phyloP scores from a whole-genome alignment of 257 asterid genomes.

The Galeopsis tetrahit region DNA sequence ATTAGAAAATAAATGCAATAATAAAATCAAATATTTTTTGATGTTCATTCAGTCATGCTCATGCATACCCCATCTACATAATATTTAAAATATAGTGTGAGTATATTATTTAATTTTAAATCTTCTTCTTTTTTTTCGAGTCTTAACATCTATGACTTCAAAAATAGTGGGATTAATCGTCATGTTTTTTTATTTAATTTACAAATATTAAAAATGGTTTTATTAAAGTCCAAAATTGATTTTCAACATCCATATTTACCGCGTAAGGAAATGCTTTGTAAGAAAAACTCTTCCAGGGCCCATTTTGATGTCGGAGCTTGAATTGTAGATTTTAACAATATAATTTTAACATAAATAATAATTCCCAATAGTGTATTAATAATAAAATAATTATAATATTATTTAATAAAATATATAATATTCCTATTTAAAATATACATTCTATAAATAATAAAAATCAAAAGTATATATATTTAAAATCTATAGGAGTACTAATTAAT shows the following conservation, averaged over 20 bases:
- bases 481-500: no score
- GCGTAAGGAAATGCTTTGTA: no score
- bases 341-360: no score
- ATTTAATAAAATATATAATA: no score
- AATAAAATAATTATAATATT: no score
- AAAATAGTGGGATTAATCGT: background rate
- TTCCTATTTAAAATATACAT: no score
- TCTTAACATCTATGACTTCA: background rate
- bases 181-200: background rate
- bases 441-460: background rate
- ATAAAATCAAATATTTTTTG: background rate
- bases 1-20: background rate
- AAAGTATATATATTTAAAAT: background rate
- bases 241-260: background rate
- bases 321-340: no score
- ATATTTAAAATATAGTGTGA: background rate
- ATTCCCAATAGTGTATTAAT: no score
- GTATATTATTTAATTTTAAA: background rate
- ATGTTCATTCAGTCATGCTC: background rate
- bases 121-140: background rate
- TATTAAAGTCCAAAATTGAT: background rate
- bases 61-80: background rate
- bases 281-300: background rate
- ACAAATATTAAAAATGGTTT: background rate
- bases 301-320: no score